phyloP scores from a whole-genome alignment of 345 rosid species.

The Populus tremula region DNA sequence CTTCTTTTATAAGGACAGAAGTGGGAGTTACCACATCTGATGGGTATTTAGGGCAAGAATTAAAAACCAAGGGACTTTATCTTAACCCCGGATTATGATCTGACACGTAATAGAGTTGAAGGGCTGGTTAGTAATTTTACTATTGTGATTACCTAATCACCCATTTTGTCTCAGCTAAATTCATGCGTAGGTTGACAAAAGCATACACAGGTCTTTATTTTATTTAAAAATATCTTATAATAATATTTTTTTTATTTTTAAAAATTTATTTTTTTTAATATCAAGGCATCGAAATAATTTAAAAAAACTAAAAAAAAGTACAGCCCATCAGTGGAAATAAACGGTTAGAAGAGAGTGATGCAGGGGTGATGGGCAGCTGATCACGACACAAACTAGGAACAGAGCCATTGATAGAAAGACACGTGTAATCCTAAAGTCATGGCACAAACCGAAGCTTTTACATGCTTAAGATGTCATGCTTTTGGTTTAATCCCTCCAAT shows the following conservation, averaged over 20 bases:
- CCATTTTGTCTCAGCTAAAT: not conserved
- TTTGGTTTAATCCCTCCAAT: constrained; percentile 44
- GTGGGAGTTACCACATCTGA: not conserved
- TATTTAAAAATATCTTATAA: too few species aligned
- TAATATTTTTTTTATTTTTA: too few species aligned
- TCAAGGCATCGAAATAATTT: too few species aligned
- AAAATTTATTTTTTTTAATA: too few species aligned
- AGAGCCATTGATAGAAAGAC: constrained; percentile 23
- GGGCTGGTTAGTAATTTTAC: constrained; percentile 10
- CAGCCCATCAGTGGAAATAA: too few species aligned
- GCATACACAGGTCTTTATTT: constrained; percentile 9
- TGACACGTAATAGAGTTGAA: not conserved
- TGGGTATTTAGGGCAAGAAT: not conserved
- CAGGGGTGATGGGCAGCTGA: constrained; percentile 8
- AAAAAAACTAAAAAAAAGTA: too few species aligned
- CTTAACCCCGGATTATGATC: not conserved
- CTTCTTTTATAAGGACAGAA: constrained; percentile 25
- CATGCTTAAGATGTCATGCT: constrained; percentile 39
- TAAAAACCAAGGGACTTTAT: not conserved
- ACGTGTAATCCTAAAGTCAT: constrained; percentile 12
- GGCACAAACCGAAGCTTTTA: not conserved
- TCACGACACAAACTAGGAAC: constrained; percentile 8
- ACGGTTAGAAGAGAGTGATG: not conserved
- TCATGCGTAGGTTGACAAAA: constrained; percentile 28
- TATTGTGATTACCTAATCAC: not conserved